Base-by-base conservation (phyloP, 352 stramenopile species). In the Phytophthora lateralis region DNA sequence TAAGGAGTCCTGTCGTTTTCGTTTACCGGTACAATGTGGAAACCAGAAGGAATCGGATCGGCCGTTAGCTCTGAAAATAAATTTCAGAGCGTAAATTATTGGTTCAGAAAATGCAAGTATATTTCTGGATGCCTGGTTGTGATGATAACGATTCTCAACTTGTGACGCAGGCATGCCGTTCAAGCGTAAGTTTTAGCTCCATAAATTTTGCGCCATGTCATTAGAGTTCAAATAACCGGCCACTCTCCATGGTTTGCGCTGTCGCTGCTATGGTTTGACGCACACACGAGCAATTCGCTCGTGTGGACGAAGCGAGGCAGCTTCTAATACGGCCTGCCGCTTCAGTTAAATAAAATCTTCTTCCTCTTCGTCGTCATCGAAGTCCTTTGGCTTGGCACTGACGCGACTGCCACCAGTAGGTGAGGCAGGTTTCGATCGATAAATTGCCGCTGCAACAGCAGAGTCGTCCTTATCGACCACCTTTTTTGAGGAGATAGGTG, bases 331-430 rank as follows among this genome's bases (percentile, higher is more conserved):
- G 14, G n/a, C 27, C 44, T 17, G 37, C 32, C 21, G 24, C 39
- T 63, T 17, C 39, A 55, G 46, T 75, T 89, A 89, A 79, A 89
- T 87, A 83, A 89, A 89, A 69, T 70, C 54, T 30, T 69, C 65
- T 62, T 89, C 78, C 45, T 85, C 80, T 57, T 86, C 80, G 14
- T 86, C 69, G 45, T 76, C 73, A 49, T 85, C 66, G n/a, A 62
- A 66, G 41, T 63, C 71, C 21, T 68, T 75, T 17, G 51, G 27
- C 38, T 71, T 57, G 15, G 37, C 32, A 9, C 12, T 58, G 34
- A 49, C 52, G n/a, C 61, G 60, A 68, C 47, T 71, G 20, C 61
- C 63, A 46, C 50, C 20, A 35, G 53, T 61, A 12, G 66, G 56
- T 27, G 62, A 64, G 24, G 51, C 41, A 59, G 61, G 18, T 11